Evolutionary conservation across 2,329 filamentous ascomycete species (phyloP).

Genomic region (Aureobasidium subglaciale): DNA sequence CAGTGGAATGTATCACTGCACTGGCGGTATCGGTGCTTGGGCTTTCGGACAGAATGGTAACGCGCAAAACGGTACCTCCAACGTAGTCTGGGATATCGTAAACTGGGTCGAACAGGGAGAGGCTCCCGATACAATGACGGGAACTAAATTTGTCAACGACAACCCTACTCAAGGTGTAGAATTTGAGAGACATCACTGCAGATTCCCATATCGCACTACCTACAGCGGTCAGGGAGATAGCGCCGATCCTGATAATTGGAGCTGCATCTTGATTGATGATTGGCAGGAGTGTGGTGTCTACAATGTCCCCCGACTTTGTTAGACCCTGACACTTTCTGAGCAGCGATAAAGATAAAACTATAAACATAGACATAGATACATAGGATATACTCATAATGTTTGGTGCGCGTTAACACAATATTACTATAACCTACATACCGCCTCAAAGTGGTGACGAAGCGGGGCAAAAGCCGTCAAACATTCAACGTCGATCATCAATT

Average conservation of each 20-base stretch:
- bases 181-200: conserved; percentile 39
- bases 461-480: no score
- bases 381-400: not conserved
- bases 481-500: no score
- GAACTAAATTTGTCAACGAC: conserved; percentile 36
- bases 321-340: not conserved
- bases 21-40: conserved; percentile 34
- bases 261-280: conserved; percentile 16
- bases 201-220: conserved; percentile 17
- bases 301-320: conserved; percentile 5
- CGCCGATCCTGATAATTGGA: conserved; percentile 24
- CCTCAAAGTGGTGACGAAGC: no score
- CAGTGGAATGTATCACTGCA: conserved; percentile 47
- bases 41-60: conserved; percentile 29
- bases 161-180: conserved; percentile 30
- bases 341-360: no score
- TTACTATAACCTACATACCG: no score
- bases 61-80: conserved; percentile 32
- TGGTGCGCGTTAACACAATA: no score
- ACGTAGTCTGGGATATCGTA: conserved; percentile 37
- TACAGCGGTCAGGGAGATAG: conserved; percentile 22
- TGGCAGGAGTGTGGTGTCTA: conserved; percentile 2
- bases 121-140: conserved; percentile 30
- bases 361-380: not conserved
- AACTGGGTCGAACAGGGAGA: conserved; percentile 42